A percentile compares a stretch with the other conserved stretches of the same genome.
phyloP scores from a whole-genome alignment of 2,329 filamentous ascomycete species.

The Fusarium sp. region DNA sequence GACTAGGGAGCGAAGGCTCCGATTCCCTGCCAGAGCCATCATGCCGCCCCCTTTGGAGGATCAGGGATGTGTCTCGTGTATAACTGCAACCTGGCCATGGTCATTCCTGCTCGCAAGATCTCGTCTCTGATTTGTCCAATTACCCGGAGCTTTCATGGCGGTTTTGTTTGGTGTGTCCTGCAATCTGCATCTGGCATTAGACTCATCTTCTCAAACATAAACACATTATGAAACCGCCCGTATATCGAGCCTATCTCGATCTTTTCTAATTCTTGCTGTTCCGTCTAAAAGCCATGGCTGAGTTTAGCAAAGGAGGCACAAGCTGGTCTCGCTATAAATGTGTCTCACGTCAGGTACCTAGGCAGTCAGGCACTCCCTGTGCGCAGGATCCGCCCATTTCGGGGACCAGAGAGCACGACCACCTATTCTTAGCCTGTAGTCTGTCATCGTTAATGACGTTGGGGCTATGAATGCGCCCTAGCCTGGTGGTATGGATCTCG shows the following conservation, averaged over 20 bases:
- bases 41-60: constrained; percentile 15
- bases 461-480: neutral
- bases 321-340: neutral
- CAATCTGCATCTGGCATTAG: constrained; percentile 13
- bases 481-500: neutral
- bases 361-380: neutral
- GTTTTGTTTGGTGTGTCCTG: constrained; percentile 16
- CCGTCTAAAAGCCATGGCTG: neutral
- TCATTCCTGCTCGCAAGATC: constrained; percentile 12
- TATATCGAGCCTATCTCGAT: neutral
- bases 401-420: neutral
- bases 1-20: constrained; percentile 17
- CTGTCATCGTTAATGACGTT: neutral
- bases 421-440: constrained; percentile 1
- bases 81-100: constrained; percentile 1
- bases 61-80: constrained; percentile 29
- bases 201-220: neutral
- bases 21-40: constrained; percentile 4
- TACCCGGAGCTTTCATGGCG: neutral
- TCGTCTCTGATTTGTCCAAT: constrained; percentile 13
- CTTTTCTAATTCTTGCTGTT: neutral
- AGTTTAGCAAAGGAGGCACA: neutral
- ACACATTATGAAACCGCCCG: neutral
- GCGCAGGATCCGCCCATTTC: neutral
- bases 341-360: constrained; percentile 6